Base-by-base conservation (phyloP, 768 basidiomycete genomes). In the Tricholoma terreum region DNA sequence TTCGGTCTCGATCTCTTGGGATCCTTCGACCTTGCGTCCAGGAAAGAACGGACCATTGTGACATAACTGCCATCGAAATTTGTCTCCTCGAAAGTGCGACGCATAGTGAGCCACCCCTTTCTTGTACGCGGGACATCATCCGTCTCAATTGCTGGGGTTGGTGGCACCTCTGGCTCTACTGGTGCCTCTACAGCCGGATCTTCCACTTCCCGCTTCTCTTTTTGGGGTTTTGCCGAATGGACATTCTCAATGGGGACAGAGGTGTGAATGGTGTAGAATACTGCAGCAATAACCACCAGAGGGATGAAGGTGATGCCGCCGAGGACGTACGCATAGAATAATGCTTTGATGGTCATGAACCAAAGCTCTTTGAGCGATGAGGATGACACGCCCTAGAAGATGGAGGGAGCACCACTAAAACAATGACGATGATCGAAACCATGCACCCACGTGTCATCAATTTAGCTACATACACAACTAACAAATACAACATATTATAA, bases 261-360 rank as follows among this genome's bases (percentile, higher is more conserved):
- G n/a, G 91, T 91, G 77, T 94, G 94, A 59, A 89, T 70, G 59
- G 86, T 77, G 68, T 80, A 80, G 68, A 81, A 83, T 63, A 94
- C 61, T 63, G 81, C 58, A 21, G 70, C 74, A 61, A 81, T 73
- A 65, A 92, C 61, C 62, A 90, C 67, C 46, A 97, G 80, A 17
- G 95, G 95, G 55, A 97, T 75, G 71, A 96, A 90, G 2, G 95
- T 96, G 60, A 97, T 58, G 43, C 94, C 95, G 54, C 95, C 95
- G 43, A 97, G 77, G 58, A 97, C 73, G 72, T 97, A 97, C 33
- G 89, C 89, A 67, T 95, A 86, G 60, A 92, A 63, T 51, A 94
- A 72, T 2, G 87, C 82, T 67, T 80, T 86, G 63, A 91, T 67
- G 56, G 80, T 81, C 90, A 92, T 90, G 60, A 24, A 21, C 42